Evolutionary conservation across 2,329 filamentous ascomycete genomes (phyloP).

Genomic region (Aspergillus clavatus): DNA sequence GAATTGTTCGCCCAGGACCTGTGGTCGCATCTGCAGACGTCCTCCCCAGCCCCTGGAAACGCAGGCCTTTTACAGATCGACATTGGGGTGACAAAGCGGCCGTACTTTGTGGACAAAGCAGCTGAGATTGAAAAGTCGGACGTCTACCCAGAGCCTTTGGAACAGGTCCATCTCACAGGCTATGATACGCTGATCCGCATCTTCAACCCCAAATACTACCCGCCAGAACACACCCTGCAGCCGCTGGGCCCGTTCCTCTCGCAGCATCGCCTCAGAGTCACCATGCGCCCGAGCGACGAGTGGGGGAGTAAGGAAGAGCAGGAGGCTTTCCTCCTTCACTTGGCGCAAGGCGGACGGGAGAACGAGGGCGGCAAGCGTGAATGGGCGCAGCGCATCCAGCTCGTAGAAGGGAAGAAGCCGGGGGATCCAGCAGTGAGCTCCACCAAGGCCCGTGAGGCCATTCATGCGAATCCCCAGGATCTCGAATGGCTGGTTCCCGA

Average conservation of each 20-base stretch:
- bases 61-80: slow-evolving; percentile 35
- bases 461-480: slow-evolving; percentile 25
- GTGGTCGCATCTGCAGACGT: slow-evolving; percentile 23
- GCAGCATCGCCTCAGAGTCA: slow-evolving; percentile 42
- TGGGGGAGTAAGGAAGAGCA: slow-evolving; percentile 40
- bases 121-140: slow-evolving; percentile 37
- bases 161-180: slow-evolving; percentile 47
- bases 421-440: slow-evolving; percentile 40
- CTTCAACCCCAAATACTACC: slow-evolving; percentile 47
- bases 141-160: slow-evolving; percentile 31
- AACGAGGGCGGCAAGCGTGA: slow-evolving; percentile 35
- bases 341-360: slow-evolving; percentile 37
- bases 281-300: slow-evolving; percentile 39
- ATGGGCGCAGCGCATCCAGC: slow-evolving; percentile 40
- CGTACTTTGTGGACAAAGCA: slow-evolving; percentile 47
- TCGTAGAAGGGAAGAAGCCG: slow-evolving; percentile 37
- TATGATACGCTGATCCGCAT: slow-evolving; percentile 48
- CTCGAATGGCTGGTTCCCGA: slow-evolving; percentile 35
- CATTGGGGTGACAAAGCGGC: slow-evolving; percentile 46
- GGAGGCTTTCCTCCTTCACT: slow-evolving; percentile 31
- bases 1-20: slow-evolving; percentile 43
- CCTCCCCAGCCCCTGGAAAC: slow-evolving; percentile 7
- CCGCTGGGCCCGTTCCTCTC: slow-evolving; percentile 41
- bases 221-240: slow-evolving; percentile 39
- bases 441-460: slow-evolving; percentile 38